These are phyloP conservation scores for Nissolia schottii DNA, from an alignment of 306 rosid genomes.

Conservation along the genomic window DNA sequence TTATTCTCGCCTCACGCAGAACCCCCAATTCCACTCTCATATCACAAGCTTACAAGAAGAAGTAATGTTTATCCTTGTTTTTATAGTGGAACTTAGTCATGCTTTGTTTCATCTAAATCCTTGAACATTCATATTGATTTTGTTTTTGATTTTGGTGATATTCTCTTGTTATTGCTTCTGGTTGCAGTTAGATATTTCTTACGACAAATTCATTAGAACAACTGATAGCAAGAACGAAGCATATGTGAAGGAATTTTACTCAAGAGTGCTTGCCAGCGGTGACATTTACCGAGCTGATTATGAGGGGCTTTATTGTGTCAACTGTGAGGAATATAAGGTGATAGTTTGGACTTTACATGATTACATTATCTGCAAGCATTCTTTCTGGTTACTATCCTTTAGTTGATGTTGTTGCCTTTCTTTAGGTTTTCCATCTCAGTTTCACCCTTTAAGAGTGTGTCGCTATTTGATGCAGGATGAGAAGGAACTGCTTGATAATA, in stretches of 20 bases:
- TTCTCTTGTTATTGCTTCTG: not conserved
- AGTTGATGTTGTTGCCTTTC: not conserved
- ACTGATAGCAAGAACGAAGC: constrained; percentile 85
- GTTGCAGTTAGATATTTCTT: constrained; percentile 75
- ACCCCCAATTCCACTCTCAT: no score
- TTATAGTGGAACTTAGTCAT: not conserved
- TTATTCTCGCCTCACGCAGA: no score
- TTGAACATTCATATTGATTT: not conserved
- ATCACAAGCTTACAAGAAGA: constrained; percentile 68
- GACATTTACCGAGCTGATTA: constrained; percentile 93
- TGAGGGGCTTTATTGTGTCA: constrained; percentile 93
- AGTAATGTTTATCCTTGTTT: constrained; percentile 32
- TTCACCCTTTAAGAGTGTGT: constrained; percentile 8
- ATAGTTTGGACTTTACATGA: constrained; percentile 5
- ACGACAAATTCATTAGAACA: constrained; percentile 91
- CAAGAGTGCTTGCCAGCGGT: constrained; percentile 79
- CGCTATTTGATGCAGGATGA: constrained; percentile 61
- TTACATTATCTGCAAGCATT: not conserved
- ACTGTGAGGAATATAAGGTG: constrained; percentile 97
- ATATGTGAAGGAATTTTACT: constrained; percentile 88
- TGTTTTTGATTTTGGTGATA: not conserved
- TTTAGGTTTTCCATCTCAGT: constrained; percentile 5
- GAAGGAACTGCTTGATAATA: constrained; percentile 79
- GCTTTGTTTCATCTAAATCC: not conserved
- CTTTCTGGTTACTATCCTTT: not conserved